These are phyloP conservation scores for Xylariaceae sp. DNA, from an alignment of 2,329 filamentous ascomycete genomes.

Conservation along the genomic window DNA sequence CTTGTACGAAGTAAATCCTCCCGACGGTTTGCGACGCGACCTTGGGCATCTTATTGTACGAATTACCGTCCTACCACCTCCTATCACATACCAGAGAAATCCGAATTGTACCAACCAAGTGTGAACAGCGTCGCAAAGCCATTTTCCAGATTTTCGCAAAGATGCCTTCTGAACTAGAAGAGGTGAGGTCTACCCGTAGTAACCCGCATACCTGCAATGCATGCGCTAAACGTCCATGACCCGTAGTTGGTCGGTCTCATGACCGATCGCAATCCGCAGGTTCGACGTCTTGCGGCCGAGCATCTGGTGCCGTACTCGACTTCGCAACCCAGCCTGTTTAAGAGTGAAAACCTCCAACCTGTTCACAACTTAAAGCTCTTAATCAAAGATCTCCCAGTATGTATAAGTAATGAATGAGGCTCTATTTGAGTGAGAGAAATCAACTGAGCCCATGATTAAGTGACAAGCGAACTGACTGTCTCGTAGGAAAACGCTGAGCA, in stretches of 20 bases:
- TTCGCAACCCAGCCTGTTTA: constrained; percentile 74
- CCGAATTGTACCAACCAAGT: background rate
- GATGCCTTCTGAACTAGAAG: constrained; percentile 74
- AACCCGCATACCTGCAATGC: constrained; percentile 3
- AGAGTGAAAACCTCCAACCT: constrained; percentile 69
- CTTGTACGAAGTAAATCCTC: no score
- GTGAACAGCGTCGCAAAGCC: background rate
- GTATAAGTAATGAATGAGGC: constrained; percentile 26
- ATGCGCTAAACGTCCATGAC: constrained; percentile 11
- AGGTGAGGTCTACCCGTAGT: constrained; percentile 44
- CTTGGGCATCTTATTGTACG: no score
- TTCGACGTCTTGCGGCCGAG: constrained; percentile 79
- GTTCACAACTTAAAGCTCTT: constrained; percentile 84
- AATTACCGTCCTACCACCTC: no score
- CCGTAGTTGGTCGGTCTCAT: constrained; percentile 84
- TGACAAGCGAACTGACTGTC: background rate
- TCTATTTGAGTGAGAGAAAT: background rate
- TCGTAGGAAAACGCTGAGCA: constrained; percentile 81
- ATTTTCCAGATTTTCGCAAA: constrained; percentile 19
- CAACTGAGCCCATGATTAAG: background rate
- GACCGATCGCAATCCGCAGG: constrained; percentile 83
- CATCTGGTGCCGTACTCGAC: constrained; percentile 80
- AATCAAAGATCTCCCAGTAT: constrained; percentile 74
- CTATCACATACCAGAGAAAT: background rate
- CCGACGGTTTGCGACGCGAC: no score